A percentile compares a stretch with the other conserved stretches of the same genome.
These are phyloP conservation scores for Globisporangium spiculum DNA, from an alignment of 352 stramenopile species.

Conservation along the genomic window DNA sequence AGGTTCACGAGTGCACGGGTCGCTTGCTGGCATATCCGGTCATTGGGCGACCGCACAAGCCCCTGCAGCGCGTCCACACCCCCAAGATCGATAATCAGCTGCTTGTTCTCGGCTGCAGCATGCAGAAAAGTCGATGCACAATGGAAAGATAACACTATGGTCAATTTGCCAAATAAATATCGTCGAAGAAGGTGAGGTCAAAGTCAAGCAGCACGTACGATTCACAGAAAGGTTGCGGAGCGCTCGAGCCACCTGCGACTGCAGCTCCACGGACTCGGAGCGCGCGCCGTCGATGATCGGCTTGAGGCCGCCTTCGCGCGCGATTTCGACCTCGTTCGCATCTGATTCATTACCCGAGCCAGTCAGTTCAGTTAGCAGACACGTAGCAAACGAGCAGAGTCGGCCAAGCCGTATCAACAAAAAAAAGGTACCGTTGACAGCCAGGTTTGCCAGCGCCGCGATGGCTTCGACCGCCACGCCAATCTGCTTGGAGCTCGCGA, in stretches of 20 bases:
- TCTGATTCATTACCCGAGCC: slow-evolving; percentile 36
- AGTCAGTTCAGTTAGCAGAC: background rate
- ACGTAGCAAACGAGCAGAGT: background rate
- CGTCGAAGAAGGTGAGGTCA: background rate
- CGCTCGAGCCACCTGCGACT: slow-evolving; percentile 87
- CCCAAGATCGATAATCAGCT: slow-evolving; percentile 80
- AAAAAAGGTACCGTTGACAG: slow-evolving; percentile 84
- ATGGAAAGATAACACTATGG: background rate
- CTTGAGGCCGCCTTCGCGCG: slow-evolving; percentile 80
- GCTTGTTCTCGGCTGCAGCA: slow-evolving; percentile 82
- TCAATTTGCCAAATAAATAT: background rate
- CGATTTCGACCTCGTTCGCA: slow-evolving; percentile 91
- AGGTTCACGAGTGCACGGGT: slow-evolving; percentile 86
- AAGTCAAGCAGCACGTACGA: slow-evolving; percentile 42
- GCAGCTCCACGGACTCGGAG: slow-evolving; percentile 81
- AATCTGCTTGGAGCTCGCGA: slow-evolving; percentile 81
- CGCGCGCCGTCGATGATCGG: slow-evolving; percentile 87
- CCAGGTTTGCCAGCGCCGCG: slow-evolving; percentile 93
- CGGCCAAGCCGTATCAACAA: background rate
- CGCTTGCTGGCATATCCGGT: slow-evolving; percentile 89
- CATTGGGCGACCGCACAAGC: slow-evolving; percentile 76
- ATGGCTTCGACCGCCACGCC: slow-evolving; percentile 90
- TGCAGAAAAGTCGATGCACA: background rate
- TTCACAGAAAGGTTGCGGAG: slow-evolving; percentile 94
- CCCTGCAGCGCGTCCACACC: slow-evolving; percentile 80